Evolutionary conservation across 768 basidiomycete genomes (phyloP).

Genomic region (Sporobolomyces phaffii): DNA sequence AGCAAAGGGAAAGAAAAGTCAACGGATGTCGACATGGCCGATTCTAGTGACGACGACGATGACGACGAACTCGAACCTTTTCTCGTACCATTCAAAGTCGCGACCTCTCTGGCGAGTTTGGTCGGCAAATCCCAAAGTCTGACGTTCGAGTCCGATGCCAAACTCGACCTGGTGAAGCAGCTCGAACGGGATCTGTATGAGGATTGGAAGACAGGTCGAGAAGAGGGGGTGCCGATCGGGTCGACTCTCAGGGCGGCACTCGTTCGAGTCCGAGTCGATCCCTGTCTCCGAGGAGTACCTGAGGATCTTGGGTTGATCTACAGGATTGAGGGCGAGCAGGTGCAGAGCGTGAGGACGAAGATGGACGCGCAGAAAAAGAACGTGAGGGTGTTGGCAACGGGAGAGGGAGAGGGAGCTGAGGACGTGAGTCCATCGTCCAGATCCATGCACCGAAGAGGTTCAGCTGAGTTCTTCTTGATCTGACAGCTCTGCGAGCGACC

Average conservation of each 20-base stretch:
- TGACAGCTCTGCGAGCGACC: conserved; percentile 27
- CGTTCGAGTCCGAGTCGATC: conserved; percentile 60
- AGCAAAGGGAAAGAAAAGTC: conserved; percentile 10
- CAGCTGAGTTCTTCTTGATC: too few relatives aligned
- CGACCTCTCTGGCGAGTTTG: conserved; percentile 52
- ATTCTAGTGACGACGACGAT: too few relatives aligned
- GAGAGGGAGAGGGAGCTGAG: conserved; percentile 33
- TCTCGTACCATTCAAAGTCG: background rate
- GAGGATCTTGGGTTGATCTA: conserved; percentile 71
- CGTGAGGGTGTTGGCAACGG: conserved; percentile 40
- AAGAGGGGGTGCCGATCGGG: conserved; percentile 42
- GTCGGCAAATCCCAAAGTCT: conserved; percentile 56
- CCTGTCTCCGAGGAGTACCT: conserved; percentile 65
- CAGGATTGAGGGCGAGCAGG: conserved; percentile 56
- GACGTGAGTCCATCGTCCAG: conserved; percentile 29
- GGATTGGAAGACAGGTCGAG: conserved; percentile 24
- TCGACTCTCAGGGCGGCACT: conserved; percentile 52
- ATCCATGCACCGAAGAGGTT: too few relatives aligned
- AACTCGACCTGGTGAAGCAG: background rate
- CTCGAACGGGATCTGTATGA: background rate
- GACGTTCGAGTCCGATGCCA: background rate
- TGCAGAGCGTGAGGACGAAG: conserved; percentile 52
- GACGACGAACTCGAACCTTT: background rate
- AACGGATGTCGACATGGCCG: background rate
- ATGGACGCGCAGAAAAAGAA: conserved; percentile 50